These are phyloP conservation scores for Salix dunnii DNA, from an alignment of 345 rosid species.

Conservation along the genomic window DNA sequence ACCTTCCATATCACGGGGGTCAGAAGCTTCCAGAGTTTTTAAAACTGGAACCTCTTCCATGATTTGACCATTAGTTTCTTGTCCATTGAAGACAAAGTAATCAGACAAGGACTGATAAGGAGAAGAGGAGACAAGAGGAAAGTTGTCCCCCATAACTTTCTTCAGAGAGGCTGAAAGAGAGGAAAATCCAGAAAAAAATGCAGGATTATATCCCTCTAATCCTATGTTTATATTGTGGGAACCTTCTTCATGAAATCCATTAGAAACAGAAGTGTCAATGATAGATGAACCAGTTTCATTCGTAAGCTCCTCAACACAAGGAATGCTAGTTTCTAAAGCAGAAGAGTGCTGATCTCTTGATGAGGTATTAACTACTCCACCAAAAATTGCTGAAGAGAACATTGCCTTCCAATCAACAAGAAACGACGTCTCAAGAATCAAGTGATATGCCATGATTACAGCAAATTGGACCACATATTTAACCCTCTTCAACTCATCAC, in stretches of 20 bases:
- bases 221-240: conserved; percentile 24
- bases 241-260: conserved; percentile 36
- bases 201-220: conserved; percentile 58
- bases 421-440: conserved; percentile 91
- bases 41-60: conserved; percentile 40
- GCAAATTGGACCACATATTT: conserved; percentile 73
- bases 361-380: conserved; percentile 28
- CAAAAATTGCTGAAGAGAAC: conserved; percentile 57
- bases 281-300: conserved; percentile 24
- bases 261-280: conserved; percentile 44
- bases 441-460: conserved; percentile 67
- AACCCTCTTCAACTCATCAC: conserved; percentile 76
- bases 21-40: conserved; percentile 31
- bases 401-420: conserved; percentile 74
- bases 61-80: conserved; percentile 25
- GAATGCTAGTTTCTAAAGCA: conserved; percentile 23
- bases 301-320: conserved; percentile 28
- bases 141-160: conserved; percentile 49
- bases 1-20: conserved; percentile 32
- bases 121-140: conserved; percentile 41
- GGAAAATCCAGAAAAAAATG: conserved; percentile 68
- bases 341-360: conserved; percentile 23
- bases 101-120: conserved; percentile 47
- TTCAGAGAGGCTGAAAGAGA: conserved; percentile 70
- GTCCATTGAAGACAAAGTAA: conserved; percentile 53